These are phyloP conservation scores for Hortiboletus rubellus DNA, from an alignment of 1,284 basidiomycete genomes.

Conservation along the genomic window DNA sequence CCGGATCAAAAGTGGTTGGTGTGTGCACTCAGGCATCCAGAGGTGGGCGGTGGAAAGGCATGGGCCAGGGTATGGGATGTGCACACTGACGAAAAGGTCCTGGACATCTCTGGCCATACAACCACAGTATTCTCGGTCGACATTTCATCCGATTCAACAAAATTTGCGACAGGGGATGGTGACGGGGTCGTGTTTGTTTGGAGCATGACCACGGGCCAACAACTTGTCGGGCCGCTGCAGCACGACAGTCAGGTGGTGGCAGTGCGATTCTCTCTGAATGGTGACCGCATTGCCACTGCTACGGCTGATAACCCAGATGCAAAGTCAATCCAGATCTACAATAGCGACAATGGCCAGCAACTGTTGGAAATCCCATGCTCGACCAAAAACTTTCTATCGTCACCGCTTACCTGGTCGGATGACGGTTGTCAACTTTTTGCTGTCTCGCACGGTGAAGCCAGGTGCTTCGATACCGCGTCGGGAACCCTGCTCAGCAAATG, in stretches of 20 bases:
- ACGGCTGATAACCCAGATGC: not conserved
- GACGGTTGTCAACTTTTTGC: not conserved
- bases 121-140: not conserved
- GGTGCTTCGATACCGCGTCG: not conserved
- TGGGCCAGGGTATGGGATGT: not conserved
- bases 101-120: not conserved
- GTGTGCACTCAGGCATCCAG: not conserved
- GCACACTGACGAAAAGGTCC: not conserved
- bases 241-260: not conserved
- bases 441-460: not conserved
- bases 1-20: not conserved
- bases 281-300: constrained; percentile 1
- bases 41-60: not conserved
- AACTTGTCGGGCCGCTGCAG: not conserved
- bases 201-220: not conserved
- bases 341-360: not conserved
- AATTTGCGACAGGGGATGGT: not conserved
- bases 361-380: not conserved
- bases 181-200: not conserved
- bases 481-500: not conserved
- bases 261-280: constrained; percentile 1
- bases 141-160: not conserved
- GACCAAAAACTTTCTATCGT: not conserved
- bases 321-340: not conserved
- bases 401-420: not conserved